These are phyloP conservation scores for Agrocybe pediades DNA, from an alignment of 768 basidiomycete species.

Conservation along the genomic window DNA sequence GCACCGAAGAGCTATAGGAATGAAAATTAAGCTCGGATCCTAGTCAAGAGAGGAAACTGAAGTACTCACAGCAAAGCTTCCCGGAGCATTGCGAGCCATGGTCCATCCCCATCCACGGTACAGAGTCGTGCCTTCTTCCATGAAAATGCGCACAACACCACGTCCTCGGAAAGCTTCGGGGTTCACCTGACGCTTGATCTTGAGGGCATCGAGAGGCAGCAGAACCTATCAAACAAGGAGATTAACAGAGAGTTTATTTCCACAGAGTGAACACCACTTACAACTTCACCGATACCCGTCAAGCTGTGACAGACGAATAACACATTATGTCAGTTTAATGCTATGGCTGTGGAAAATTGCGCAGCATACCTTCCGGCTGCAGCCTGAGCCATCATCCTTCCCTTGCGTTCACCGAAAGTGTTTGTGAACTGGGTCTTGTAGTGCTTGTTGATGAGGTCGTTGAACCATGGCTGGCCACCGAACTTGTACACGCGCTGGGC, in stretches of 20 bases:
- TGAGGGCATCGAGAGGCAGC: slow-evolving; percentile 94
- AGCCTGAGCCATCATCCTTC: slow-evolving; percentile 95
- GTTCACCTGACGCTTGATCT: slow-evolving; percentile 98
- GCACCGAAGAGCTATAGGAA: slow-evolving; percentile 89
- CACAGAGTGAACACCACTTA: slow-evolving; percentile 37
- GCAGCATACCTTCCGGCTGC: slow-evolving; percentile 81
- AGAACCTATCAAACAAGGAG: slow-evolving; percentile 55
- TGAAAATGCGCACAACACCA: slow-evolving; percentile 84
- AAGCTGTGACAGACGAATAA: slow-evolving; percentile 40
- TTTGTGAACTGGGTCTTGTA: slow-evolving; percentile 82
- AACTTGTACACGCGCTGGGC: slow-evolving; percentile 96
- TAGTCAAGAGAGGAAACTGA: background rate
- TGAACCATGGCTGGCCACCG: slow-evolving; percentile 97
- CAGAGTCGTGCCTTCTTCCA: slow-evolving; percentile 88
- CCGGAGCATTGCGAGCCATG: slow-evolving; percentile 95
- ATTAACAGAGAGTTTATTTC: background rate
- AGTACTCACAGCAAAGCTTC: slow-evolving; percentile 82
- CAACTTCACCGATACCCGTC: slow-evolving; percentile 94
- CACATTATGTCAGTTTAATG: slow-evolving; percentile 3
- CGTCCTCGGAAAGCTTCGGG: slow-evolving; percentile 98
- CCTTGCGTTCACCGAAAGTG: slow-evolving; percentile 90
- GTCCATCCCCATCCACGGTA: slow-evolving; percentile 99
- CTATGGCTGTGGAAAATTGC: background rate
- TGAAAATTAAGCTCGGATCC: background rate
- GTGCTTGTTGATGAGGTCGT: slow-evolving; percentile 84